phyloP scores from a whole-genome alignment of 495 filamentous ascomycete genomes.

The Xylaria sp. region DNA sequence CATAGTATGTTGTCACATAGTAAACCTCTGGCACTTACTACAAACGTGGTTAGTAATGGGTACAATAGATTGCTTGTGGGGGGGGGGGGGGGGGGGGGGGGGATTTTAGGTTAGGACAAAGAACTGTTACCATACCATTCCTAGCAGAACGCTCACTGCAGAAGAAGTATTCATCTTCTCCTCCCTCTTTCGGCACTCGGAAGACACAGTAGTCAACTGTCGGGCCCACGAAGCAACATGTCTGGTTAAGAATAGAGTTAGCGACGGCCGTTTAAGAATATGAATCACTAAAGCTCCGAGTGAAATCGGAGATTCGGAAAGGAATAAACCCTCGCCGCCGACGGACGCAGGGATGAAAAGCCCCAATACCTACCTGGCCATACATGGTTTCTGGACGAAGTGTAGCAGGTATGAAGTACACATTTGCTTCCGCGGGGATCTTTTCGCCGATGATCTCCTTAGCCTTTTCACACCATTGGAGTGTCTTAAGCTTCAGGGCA shows the following conservation, averaged over 20 bases:
- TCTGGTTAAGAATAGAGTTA: slow-evolving; percentile 39
- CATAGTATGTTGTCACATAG: neutral
- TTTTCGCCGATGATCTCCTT: slow-evolving; percentile 74
- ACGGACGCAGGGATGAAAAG: neutral
- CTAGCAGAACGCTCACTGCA: slow-evolving; percentile 84
- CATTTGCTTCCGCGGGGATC: slow-evolving; percentile 79
- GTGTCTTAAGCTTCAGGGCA: slow-evolving; percentile 84
- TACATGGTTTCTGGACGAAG: slow-evolving; percentile 98
- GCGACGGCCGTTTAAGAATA: neutral
- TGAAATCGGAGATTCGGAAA: neutral
- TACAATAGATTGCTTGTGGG: neutral
- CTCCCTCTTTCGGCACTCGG: slow-evolving; percentile 67
- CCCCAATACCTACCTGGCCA: slow-evolving; percentile 62
- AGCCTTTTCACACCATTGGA: slow-evolving; percentile 81
- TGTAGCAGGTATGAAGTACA: slow-evolving; percentile 91
- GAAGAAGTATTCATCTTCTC: slow-evolving; percentile 79
- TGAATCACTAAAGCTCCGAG: neutral
- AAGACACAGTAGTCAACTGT: slow-evolving; percentile 91
- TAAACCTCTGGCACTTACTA: slow-evolving; percentile 7
- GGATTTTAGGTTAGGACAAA: neutral
- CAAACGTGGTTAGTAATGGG: neutral
- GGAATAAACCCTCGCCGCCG: neutral
- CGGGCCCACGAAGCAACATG: slow-evolving; percentile 92
- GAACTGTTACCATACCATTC: slow-evolving; percentile 58
- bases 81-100: neutral